A percentile compares a stretch with the other conserved stretches of the same genome.
These are phyloP conservation scores for Eucalyptus sp. DNA, from an alignment of 345 rosid species.

Conservation along the genomic window DNA sequence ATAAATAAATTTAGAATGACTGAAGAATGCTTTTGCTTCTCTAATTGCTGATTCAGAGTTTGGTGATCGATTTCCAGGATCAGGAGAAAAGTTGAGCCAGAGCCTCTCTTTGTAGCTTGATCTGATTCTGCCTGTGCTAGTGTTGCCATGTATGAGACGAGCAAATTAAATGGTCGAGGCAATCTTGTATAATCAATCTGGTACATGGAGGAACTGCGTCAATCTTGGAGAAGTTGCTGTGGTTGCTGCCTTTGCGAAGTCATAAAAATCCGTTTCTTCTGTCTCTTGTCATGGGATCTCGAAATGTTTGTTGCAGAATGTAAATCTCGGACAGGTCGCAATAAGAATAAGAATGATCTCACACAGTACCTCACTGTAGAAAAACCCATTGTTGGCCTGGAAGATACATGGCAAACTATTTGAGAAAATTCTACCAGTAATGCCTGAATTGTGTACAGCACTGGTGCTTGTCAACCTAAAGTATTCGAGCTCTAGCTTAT, in stretches of 20 bases:
- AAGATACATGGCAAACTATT: neutral
- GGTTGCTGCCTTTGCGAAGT: neutral
- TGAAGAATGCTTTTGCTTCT: neutral
- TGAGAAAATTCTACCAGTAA: neutral
- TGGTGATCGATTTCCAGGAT: constrained; percentile 37
- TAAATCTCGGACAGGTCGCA: neutral
- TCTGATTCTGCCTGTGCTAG: neutral
- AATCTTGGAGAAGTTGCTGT: neutral
- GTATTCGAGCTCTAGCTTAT: neutral
- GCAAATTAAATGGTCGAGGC: neutral
- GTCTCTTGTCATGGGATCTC: neutral
- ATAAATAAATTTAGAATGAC: neutral
- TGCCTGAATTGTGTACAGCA: neutral
- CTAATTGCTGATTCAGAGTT: neutral
- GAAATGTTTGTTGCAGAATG: neutral
- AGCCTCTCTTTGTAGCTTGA: constrained; percentile 62
- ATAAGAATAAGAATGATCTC: neutral
- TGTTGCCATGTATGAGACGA: neutral
- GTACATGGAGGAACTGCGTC: neutral
- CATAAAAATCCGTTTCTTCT: neutral
- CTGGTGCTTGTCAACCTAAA: neutral
- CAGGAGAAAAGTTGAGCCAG: constrained; percentile 58
- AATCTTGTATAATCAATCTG: neutral
- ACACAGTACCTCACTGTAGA: neutral
- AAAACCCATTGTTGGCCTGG: neutral